These are phyloP conservation scores for Fusarium cicatricum DNA, from an alignment of 2,329 filamentous ascomycete genomes.

Conservation along the genomic window DNA sequence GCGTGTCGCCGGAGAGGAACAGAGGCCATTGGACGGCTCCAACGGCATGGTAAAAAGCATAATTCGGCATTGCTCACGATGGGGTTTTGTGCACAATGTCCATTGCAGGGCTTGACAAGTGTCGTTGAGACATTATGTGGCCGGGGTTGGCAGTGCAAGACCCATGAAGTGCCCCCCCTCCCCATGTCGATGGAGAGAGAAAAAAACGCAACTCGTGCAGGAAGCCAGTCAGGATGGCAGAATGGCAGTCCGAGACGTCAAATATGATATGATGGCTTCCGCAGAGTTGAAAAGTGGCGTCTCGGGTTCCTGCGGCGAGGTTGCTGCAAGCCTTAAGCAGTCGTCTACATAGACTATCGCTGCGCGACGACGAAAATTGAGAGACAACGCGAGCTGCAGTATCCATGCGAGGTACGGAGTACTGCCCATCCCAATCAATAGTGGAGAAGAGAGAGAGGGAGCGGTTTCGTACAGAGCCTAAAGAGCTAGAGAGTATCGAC, in stretches of 20 bases:
- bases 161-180: neutral
- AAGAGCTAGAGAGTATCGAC: too few species aligned
- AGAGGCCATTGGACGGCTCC: neutral
- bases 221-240: slow-evolving; percentile 14
- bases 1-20: neutral
- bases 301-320: slow-evolving; percentile 34
- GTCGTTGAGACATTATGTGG: neutral
- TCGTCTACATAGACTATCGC: neutral
- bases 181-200: neutral
- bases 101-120: slow-evolving; percentile 1
- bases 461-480: too few species aligned
- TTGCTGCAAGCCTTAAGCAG: slow-evolving; percentile 2
- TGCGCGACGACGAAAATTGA: slow-evolving; percentile 19
- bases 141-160: neutral
- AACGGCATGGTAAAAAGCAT: neutral
- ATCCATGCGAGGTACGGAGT: slow-evolving; percentile 23
- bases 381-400: slow-evolving; percentile 19
- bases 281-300: slow-evolving; percentile 18
- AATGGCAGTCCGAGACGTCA: slow-evolving; percentile 4
- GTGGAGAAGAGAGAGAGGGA: slow-evolving; percentile 7
- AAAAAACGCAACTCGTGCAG: slow-evolving; percentile 7
- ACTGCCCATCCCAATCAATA: slow-evolving; percentile 5
- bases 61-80: neutral
- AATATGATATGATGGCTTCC: slow-evolving; percentile 9
- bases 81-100: neutral